These are phyloP conservation scores for Puccinia brachypodii DNA, from an alignment of 1,284 basidiomycete species.

Conservation along the genomic window DNA sequence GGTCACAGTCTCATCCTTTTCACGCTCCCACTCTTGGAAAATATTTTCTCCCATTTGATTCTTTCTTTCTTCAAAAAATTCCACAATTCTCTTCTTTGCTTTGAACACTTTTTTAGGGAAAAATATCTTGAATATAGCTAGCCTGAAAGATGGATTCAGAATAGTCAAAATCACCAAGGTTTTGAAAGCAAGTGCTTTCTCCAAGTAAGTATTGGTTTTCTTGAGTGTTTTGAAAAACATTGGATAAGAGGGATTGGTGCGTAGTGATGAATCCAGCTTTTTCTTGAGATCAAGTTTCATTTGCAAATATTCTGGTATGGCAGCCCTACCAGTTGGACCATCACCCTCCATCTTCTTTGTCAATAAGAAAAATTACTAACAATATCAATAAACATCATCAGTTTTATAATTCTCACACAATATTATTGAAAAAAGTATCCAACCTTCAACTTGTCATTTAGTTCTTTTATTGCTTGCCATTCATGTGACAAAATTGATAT, in stretches of 20 bases:
- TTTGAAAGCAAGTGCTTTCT: neutral
- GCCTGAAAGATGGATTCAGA: neutral
- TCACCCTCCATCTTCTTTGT: conserved; percentile 26
- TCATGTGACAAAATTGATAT: neutral
- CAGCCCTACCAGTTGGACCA: neutral
- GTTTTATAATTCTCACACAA: neutral
- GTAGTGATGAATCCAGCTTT: neutral
- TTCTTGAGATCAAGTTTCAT: neutral
- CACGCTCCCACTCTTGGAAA: neutral
- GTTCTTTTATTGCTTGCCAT: neutral
- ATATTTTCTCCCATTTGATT: neutral
- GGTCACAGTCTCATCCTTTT: neutral
- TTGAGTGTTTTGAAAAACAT: neutral
- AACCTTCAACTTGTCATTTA: neutral
- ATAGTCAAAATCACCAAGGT: neutral
- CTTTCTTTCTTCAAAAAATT: neutral
- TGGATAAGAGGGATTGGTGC: neutral
- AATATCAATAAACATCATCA: neutral
- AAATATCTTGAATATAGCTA: neutral
- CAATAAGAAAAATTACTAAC: neutral
- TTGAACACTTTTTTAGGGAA: neutral
- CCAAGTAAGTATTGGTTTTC: conserved; percentile 1
- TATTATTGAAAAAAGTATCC: too few relatives aligned
- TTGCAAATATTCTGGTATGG: neutral
- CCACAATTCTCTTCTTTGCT: neutral